Evolutionary conservation across 129 eudicot genomes (phyloP).

Genomic region (Solidago caesia): DNA sequence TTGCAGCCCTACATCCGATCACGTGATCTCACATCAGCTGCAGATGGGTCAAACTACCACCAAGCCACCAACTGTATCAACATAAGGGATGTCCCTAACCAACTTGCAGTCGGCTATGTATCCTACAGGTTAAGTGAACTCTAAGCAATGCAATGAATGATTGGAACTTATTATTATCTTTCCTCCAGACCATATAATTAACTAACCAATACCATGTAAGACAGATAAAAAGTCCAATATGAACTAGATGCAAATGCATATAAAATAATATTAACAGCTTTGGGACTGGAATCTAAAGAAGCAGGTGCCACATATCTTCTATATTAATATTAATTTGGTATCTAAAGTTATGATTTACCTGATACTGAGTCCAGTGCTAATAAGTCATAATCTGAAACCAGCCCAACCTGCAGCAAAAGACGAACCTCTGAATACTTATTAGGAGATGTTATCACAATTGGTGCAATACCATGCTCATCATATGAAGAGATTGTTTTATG

Average conservation of each 20-base stretch:
- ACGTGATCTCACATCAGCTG: no score
- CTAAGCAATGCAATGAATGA: no score
- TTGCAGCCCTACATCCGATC: no score
- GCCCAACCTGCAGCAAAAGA: conserved; percentile 71
- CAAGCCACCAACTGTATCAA: no score
- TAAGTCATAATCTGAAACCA: conserved; percentile 95
- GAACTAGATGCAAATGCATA: background rate
- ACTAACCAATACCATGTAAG: background rate
- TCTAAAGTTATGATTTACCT: conserved; percentile 42
- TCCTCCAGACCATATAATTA: no score
- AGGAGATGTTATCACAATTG: background rate
- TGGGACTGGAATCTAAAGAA: background rate
- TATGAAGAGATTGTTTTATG: conserved; percentile 10
- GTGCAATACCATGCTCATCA: conserved; percentile 15
- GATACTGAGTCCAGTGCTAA: conserved; percentile 91
- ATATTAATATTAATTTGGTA: conserved; percentile 4
- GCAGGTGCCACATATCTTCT: conserved; percentile 5
- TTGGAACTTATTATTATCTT: no score
- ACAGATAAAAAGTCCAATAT: conserved; percentile 1
- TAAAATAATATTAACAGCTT: background rate
- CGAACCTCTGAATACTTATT: conserved; percentile 18
- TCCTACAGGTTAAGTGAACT: no score
- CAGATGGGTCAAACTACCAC: no score
- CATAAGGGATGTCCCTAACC: no score
- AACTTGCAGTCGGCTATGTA: no score